These are phyloP conservation scores for Madurella mycetomatis DNA, from an alignment of 2,329 filamentous ascomycete genomes.

Conservation along the genomic window DNA sequence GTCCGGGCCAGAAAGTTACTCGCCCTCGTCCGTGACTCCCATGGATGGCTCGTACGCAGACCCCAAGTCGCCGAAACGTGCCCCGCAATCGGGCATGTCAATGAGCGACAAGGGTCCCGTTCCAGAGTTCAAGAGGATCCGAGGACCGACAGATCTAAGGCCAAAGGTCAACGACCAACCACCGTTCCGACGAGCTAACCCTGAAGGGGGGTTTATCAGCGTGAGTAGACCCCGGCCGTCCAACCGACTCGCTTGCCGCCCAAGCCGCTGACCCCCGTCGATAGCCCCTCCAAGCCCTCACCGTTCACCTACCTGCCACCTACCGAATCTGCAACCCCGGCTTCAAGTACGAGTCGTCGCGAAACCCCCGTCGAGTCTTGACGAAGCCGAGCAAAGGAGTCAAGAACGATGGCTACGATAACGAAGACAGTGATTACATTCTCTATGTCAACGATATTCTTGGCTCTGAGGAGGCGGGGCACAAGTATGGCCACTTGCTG, in stretches of 20 bases:
- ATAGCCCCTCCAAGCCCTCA: constrained; percentile 91
- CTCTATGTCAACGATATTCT: constrained; percentile 98
- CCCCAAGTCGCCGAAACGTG: constrained; percentile 54
- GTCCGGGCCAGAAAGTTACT: constrained; percentile 66
- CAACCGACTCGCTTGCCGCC: background rate
- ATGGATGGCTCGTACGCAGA: constrained; percentile 64
- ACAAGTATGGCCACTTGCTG: constrained; percentile 63
- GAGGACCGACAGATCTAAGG: constrained; percentile 67
- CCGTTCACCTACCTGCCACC: constrained; percentile 85
- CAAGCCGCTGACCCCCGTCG: constrained; percentile 2
- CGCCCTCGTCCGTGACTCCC: constrained; percentile 61
- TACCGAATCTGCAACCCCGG: constrained; percentile 97
- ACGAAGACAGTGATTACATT: constrained; percentile 98
- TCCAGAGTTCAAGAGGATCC: constrained; percentile 80
- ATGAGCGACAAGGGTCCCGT: constrained; percentile 60
- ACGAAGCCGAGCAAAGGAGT: constrained; percentile 98
- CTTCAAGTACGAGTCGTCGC: constrained; percentile 98
- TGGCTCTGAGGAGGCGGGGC: constrained; percentile 93
- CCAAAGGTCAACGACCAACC: constrained; percentile 84
- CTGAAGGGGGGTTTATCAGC: constrained; percentile 96
- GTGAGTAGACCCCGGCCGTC: constrained; percentile 47
- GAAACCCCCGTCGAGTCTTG: constrained; percentile 89
- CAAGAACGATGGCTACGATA: constrained; percentile 98
- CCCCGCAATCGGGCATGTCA: constrained; percentile 41
- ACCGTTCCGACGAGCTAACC: constrained; percentile 86